These are phyloP conservation scores for Linnemannia zychae DNA, from an alignment of 192 early-diverging fungal genomes.

Conservation along the genomic window DNA sequence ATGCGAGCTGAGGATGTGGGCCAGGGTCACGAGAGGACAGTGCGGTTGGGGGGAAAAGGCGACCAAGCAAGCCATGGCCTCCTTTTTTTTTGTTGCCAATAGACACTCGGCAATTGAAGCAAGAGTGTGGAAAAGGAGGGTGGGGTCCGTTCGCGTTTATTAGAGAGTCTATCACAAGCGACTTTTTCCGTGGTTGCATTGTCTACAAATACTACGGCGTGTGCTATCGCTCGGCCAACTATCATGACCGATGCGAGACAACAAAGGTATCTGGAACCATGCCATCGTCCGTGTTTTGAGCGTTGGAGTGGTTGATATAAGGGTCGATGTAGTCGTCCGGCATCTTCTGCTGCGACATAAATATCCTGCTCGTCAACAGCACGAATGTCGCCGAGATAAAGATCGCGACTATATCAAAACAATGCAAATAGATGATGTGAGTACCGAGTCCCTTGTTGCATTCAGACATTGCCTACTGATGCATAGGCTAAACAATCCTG, in stretches of 20 bases:
- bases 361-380: conserved; percentile 50
- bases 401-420: conserved; percentile 33
- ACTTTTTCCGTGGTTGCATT: background rate
- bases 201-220: background rate
- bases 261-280: conserved; percentile 55
- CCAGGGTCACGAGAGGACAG: conserved; percentile 8
- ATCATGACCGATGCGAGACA: conserved; percentile 47
- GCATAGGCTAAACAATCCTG: background rate
- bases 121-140: background rate
- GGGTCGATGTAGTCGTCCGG: conserved; percentile 55
- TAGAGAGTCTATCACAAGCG: background rate
- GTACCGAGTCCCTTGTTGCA: background rate
- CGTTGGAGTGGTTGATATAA: conserved; percentile 49
- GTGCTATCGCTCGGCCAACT: background rate
- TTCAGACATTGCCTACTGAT: background rate
- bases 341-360: conserved; percentile 45
- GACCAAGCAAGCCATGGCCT: background rate
- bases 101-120: background rate
- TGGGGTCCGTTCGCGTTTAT: conserved; percentile 22
- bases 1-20: background rate
- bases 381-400: conserved; percentile 51
- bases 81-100: background rate
- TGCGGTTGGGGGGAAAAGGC: background rate
- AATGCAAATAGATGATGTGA: background rate
- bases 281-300: conserved; percentile 40